Base-by-base conservation (phyloP, 1,284 basidiomycete species). In the Sanguinoderma infundibulare region DNA sequence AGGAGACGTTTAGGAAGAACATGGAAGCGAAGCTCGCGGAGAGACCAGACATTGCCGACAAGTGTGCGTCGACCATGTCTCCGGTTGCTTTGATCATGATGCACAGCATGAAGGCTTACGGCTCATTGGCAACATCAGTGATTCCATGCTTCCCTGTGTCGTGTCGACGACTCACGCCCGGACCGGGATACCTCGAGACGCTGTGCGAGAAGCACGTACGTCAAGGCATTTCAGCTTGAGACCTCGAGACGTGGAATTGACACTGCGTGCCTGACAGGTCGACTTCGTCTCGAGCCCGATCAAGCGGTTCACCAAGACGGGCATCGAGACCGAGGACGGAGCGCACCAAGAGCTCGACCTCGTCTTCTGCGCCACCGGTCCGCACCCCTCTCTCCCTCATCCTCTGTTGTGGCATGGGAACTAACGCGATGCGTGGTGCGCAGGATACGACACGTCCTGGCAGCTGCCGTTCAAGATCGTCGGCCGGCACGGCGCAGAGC, bases 161-260 rank as follows among this genome's bases (percentile, higher is more conserved):
- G 8, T 89, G 85, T 70, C 78, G 85, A 30, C 78, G 87, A 38
- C 72, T 88, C 46, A 89, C 87, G 0, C 87, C 87, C 1, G 87
- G 86, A 0, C 85, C 86, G 26, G 86, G 87, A 2, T 89, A 87
- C 70, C 77, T 89, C 32, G 85, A 88, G 67, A 83, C 87, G 0
- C 72, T 89, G 4, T 83, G 81, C 62, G 77, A 82, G 70, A 81
- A 84, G 57, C 87, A 89, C 67, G 86, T 86, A 56, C 40, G 75
- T 64, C 6, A 55, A 34, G 26, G 51, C 46, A 35, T 10, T 35
- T 14, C 30, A 30, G 15, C 57, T 44, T 15, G 17, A 26, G 20
- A 20, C 10, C 22, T 36, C 12, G 5, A 6, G 5, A n/a, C n/a
- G n/a, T n/a, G n/a, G n/a, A n/a, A 10, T 8, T 40, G 36, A 51